Evolutionary conservation across 1,284 basidiomycete species (phyloP).

Genomic region (Melampsora americana): DNA sequence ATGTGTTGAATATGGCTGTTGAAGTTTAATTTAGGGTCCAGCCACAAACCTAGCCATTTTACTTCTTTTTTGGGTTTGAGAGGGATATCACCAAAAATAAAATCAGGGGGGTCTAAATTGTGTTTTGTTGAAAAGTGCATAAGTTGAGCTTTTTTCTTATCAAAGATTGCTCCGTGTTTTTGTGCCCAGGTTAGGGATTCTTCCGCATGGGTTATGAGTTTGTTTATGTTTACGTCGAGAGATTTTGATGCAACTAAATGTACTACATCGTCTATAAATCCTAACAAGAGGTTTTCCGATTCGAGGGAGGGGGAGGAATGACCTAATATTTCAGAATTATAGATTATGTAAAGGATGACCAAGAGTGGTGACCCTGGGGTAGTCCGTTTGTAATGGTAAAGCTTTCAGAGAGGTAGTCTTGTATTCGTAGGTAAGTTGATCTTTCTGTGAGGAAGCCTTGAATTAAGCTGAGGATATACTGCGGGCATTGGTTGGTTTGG

Average conservation of each 20-base stretch:
- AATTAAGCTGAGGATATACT: not conserved
- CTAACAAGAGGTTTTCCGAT: not conserved
- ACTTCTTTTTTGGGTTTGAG: too few relatives aligned
- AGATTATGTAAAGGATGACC: not conserved
- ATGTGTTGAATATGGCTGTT: too few relatives aligned
- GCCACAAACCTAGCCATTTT: too few relatives aligned
- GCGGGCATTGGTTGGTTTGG: not conserved
- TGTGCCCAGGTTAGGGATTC: not conserved
- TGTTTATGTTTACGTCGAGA: not conserved
- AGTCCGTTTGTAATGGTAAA: not conserved
- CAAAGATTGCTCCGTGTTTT: slow-evolving; percentile 11
- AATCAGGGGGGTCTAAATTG: too few relatives aligned
- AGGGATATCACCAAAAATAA: too few relatives aligned
- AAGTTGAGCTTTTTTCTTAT: slow-evolving; percentile 9
- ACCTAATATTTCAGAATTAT: not conserved
- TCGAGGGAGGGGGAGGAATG: not conserved
- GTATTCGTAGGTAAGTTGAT: not conserved
- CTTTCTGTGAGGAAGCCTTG: not conserved
- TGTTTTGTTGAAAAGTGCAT: not conserved
- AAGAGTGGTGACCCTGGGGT: slow-evolving; percentile 9
- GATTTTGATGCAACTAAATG: not conserved
- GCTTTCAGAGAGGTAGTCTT: not conserved
- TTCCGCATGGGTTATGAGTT: not conserved
- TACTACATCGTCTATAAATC: not conserved
- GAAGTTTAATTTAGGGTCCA: too few relatives aligned